Evolutionary conservation across 2,329 filamentous ascomycete species (phyloP).

Genomic region (Shiraia bambusicola): DNA sequence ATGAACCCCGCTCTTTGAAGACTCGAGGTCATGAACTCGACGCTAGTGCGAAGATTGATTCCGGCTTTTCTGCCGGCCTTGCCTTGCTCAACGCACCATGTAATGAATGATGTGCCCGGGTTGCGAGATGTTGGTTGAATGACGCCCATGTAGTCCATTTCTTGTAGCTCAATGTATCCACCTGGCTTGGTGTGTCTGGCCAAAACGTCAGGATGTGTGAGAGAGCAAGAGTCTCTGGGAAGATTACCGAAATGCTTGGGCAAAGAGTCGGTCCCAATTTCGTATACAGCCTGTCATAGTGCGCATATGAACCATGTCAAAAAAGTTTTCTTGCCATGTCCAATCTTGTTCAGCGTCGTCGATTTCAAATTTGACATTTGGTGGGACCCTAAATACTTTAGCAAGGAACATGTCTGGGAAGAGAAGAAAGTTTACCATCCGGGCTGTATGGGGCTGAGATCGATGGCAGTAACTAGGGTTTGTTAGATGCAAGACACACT

Average conservation of each 20-base stretch:
- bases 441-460: constrained; percentile 41
- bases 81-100: constrained; percentile 24
- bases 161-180: constrained; percentile 33
- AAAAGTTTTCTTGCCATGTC: constrained; percentile 49
- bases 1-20: constrained; percentile 23
- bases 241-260: constrained; percentile 46
- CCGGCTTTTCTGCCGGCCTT: constrained; percentile 24
- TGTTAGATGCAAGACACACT: not conserved
- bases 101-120: constrained; percentile 20
- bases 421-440: constrained; percentile 16
- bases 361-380: constrained; percentile 32
- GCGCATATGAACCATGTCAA: constrained; percentile 59
- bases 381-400: constrained; percentile 19
- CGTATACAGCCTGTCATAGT: constrained; percentile 55
- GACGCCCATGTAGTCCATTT: constrained; percentile 33
- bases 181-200: constrained; percentile 35
- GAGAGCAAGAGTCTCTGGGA: not conserved
- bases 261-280: constrained; percentile 55
- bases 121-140: constrained; percentile 38
- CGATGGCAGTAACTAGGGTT: constrained; percentile 27
- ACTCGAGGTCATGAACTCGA: constrained; percentile 22
- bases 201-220: not conserved
- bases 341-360: constrained; percentile 33
- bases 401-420: not conserved
- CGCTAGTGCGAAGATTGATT: constrained; percentile 17